phyloP scores from a whole-genome alignment of 176 grass and related monocot species.

The Aegilops bicornis region DNA sequence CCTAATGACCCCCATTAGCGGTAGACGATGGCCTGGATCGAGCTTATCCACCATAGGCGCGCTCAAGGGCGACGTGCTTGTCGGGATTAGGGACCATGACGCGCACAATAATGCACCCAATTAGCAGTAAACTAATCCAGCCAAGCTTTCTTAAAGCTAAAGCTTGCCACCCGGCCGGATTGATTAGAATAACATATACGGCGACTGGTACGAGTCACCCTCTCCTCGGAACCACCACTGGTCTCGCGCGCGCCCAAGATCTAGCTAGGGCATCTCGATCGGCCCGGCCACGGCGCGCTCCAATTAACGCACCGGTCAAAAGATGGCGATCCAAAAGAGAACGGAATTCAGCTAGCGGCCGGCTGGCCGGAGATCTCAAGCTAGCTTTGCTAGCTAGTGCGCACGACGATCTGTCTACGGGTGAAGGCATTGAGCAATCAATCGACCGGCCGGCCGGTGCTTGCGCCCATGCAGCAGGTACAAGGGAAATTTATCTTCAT shows the following conservation, averaged over 20 bases:
- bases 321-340: conserved; percentile 33
- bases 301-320: conserved; percentile 26
- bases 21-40: conserved; percentile 23
- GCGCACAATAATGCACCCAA: conserved; percentile 45
- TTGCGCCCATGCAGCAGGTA: background rate
- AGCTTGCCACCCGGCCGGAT: conserved; percentile 39
- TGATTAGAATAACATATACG: conserved; percentile 37
- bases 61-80: conserved; percentile 65
- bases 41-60: conserved; percentile 52
- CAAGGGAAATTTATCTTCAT: background rate
- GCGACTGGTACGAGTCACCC: conserved; percentile 63
- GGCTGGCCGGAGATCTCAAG: conserved; percentile 36
- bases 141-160: conserved; percentile 79
- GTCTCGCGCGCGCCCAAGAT: conserved; percentile 41
- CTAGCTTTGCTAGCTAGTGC: conserved; percentile 11
- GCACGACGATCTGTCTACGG: conserved; percentile 1
- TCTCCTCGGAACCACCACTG: conserved; percentile 59
- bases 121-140: conserved; percentile 46
- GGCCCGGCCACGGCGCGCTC: conserved; percentile 23
- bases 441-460: background rate
- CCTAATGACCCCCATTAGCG: conserved; percentile 59
- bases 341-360: conserved; percentile 5
- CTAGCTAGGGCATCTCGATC: conserved; percentile 51
- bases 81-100: conserved; percentile 74
- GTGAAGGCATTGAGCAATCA: background rate